Base-by-base conservation (phyloP, 306 rosid genomes). In the Vigna reflexopilosa region DNA sequence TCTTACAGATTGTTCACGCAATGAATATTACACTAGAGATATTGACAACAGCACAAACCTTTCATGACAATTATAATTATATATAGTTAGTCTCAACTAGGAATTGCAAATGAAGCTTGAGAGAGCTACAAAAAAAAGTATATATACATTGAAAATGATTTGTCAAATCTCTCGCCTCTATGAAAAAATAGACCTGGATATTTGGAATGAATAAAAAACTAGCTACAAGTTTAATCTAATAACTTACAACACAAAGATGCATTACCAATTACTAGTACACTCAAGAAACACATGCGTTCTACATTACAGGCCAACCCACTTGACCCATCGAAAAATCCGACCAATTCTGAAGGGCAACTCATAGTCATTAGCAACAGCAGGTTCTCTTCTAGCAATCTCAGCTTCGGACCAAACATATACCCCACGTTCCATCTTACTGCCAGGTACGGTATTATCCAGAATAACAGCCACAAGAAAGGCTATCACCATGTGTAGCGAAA, bases 381-480 rank as follows among this genome's bases (percentile, higher is more conserved):
- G 94, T 68, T 95, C 99, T 80, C 91, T 86, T 84, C 81, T 86
- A 36, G 93, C 98, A 80, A 83, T 87, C 74, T 95, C 99, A 0
- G 89, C 71, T 55, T 95, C 94, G 0, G 98, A 88, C 99, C 99
- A 95, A 65, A 93, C 94, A 45, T 95, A 95, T 28, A 95, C 99
- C 70, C 99, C 99, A 2, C 97, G 97, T 86, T 95, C 99, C 78
- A 87, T 93, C 83, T 77, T 83, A 75, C 93, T 91, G 50, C 99
- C 99, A n/a, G 99, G 99, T 54, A 95, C 98, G 4, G 99, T 93
- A 75, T 95, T 93, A 80, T 95, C 98, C 78, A 95, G 96, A 82
- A 93, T 85, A 73, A 90, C 82, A 57, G 98, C 99, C 26, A 86
- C 94, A 40, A 95, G 86, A 86, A 95, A 93, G 8, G 97, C 98